Evolutionary conservation across 2,329 filamentous ascomycete genomes (phyloP).

Genomic region (Ascomycota sp.): DNA sequence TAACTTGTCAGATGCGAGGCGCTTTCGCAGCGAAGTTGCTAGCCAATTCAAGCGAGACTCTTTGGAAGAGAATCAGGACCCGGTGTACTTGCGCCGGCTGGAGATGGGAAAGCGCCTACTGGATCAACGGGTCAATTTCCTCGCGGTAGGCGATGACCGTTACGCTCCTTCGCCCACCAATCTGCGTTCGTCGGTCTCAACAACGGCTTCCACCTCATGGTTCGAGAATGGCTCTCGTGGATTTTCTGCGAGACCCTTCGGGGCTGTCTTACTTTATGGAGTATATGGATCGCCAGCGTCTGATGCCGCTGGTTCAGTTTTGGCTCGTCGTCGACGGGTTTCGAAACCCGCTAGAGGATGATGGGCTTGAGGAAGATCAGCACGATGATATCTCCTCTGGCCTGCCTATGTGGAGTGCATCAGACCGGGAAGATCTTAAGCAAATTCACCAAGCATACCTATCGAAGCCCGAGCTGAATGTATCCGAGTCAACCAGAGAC

Average conservation of each 20-base stretch:
- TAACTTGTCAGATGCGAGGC: constrained; percentile 78
- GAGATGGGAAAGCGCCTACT: constrained; percentile 82
- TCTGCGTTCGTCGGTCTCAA: constrained; percentile 6
- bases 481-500: constrained; percentile 46
- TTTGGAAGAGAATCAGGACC: constrained; percentile 58
- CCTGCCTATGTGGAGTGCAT: constrained; percentile 54
- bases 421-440: constrained; percentile 70
- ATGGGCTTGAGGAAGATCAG: constrained; percentile 41
- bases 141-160: constrained; percentile 47
- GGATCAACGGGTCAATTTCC: constrained; percentile 70
- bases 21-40: constrained; percentile 78
- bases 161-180: constrained; percentile 6
- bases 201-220: constrained; percentile 27
- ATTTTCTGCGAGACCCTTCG: constrained; percentile 75
- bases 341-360: constrained; percentile 77
- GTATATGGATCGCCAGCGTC: constrained; percentile 81
- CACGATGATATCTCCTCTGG: constrained; percentile 31
- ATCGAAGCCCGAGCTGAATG: constrained; percentile 59
- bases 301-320: constrained; percentile 86
- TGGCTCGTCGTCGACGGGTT: constrained; percentile 97
- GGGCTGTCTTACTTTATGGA: constrained; percentile 98
- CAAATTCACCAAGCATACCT: constrained; percentile 87
- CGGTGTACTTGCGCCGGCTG: constrained; percentile 67
- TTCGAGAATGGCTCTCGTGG: constrained; percentile 59
- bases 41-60: constrained; percentile 80